Evolutionary conservation across 1,139 yeast species (phyloP).

Genomic region (Geotrichum phurueaensis): DNA sequence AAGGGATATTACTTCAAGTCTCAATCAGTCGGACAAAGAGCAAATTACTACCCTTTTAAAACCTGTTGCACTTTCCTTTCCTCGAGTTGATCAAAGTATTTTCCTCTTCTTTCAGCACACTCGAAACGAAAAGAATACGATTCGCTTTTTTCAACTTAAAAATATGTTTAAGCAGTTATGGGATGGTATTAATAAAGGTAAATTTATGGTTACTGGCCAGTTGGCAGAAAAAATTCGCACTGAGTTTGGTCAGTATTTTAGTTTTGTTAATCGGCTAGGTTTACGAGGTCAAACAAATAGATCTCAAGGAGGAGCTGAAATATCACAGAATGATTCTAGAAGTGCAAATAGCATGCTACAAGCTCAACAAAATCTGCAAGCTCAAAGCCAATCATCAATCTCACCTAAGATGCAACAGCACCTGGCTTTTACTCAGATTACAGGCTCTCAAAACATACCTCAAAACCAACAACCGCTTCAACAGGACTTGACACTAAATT

Average conservation of each 20-base stretch:
- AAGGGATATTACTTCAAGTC: not conserved
- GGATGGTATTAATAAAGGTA: conserved; percentile 4
- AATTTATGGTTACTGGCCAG: conserved; percentile 1
- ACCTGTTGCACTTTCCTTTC: not conserved
- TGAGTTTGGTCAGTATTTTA: conserved; percentile 3
- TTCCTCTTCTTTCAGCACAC: conserved; percentile 1
- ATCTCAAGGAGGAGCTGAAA: not conserved
- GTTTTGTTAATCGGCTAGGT: not conserved
- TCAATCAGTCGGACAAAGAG: not conserved
- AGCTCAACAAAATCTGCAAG: not conserved
- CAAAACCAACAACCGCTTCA: not conserved
- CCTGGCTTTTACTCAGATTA: not conserved
- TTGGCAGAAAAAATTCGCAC: not conserved
- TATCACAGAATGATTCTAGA: not conserved
- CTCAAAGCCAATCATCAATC: not conserved
- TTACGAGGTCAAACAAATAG: not conserved
- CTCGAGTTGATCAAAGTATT: conserved; percentile 6
- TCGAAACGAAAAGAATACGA: not conserved
- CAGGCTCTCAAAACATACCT: not conserved
- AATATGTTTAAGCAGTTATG: not conserved
- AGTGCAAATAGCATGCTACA: not conserved
- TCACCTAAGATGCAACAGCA: not conserved
- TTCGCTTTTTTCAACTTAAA: conserved; percentile 8
- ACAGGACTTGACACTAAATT: not conserved
- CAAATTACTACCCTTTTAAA: conserved; percentile 3